These are phyloP conservation scores for Punctularia strigosozonata DNA, from an alignment of 768 basidiomycete species.

Conservation along the genomic window DNA sequence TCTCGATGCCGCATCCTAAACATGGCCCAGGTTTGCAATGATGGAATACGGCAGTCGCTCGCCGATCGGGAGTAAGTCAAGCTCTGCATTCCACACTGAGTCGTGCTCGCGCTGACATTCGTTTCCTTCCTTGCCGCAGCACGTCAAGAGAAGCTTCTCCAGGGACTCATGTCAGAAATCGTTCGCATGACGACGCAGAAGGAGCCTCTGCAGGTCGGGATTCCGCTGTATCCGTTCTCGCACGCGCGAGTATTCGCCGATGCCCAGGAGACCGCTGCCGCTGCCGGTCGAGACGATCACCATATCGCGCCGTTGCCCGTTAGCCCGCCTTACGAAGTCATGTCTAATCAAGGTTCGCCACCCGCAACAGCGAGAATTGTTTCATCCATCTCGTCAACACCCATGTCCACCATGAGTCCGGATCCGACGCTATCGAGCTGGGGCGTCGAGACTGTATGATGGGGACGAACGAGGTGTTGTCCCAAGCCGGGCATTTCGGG, in stretches of 20 bases:
- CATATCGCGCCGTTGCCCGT: constrained; percentile 25
- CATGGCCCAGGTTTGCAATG: constrained; percentile 61
- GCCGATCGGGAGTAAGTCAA: constrained; percentile 65
- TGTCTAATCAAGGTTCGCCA: too few species aligned
- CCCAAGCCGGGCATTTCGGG: too few species aligned
- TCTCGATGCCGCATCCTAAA: background rate
- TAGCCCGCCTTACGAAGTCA: constrained; percentile 23
- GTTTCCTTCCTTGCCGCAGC: constrained; percentile 27
- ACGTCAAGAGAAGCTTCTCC: constrained; percentile 73
- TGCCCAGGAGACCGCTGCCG: too few species aligned
- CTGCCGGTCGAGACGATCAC: too few species aligned
- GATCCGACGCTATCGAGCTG: too few species aligned
- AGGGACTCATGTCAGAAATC: constrained; percentile 78
- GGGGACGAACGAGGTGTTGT: too few species aligned
- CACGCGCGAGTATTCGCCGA: constrained; percentile 50
- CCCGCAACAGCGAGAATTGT: too few species aligned
- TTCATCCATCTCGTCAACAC: too few species aligned
- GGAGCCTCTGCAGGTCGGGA: constrained; percentile 66
- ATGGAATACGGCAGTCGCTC: constrained; percentile 69
- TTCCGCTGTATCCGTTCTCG: constrained; percentile 78
- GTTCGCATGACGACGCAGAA: constrained; percentile 74
- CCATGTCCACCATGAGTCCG: too few species aligned
- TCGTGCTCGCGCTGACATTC: background rate
- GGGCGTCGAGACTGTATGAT: too few species aligned
- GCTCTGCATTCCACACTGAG: background rate